Evolutionary conservation across 2,329 filamentous ascomycete genomes (phyloP).

Genomic region (Cadophora malorum): DNA sequence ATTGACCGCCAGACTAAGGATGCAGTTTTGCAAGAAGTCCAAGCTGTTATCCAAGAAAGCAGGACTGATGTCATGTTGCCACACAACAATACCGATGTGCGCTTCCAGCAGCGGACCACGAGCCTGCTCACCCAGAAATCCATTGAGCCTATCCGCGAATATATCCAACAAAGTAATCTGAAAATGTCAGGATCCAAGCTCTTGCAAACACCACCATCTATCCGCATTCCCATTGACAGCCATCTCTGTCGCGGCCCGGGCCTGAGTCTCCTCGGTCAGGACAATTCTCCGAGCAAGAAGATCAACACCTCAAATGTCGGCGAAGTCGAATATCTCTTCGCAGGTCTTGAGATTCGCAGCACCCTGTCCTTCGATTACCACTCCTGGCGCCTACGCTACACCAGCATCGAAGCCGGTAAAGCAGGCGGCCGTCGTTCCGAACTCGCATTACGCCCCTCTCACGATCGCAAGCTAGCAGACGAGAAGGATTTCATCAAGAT

Average conservation of each 20-base stretch:
- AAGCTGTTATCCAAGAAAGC: constrained; percentile 36
- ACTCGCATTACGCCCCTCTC: constrained; percentile 35
- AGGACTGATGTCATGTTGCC: constrained; percentile 44
- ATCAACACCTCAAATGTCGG: constrained; percentile 24
- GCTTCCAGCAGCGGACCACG: constrained; percentile 41
- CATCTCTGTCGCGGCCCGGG: constrained; percentile 34
- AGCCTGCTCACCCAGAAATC: constrained; percentile 27
- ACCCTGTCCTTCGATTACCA: constrained; percentile 35
- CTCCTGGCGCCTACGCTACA: constrained; percentile 39
- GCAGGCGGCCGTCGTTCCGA: constrained; percentile 42
- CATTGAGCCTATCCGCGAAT: constrained; percentile 29
- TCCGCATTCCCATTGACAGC: constrained; percentile 39
- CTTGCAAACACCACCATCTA: constrained; percentile 39
- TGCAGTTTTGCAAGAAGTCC: constrained; percentile 31
- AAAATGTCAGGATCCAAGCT: constrained; percentile 20
- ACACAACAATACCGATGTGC: constrained; percentile 41
- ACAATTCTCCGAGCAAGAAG: constrained; percentile 9
- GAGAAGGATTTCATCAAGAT: constrained; percentile 33
- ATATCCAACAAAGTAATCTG: constrained; percentile 36
- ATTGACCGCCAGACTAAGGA: constrained; percentile 29
- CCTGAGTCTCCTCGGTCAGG: constrained; percentile 25
- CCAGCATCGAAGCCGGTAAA: constrained; percentile 43
- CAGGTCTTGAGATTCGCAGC: constrained; percentile 41
- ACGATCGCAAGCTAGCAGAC: constrained; percentile 9
- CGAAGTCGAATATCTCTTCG: constrained; percentile 45